Evolutionary conservation across 2,329 filamentous ascomycete species (phyloP), one percentile per base, ranked within the genome.

Genomic region (Exophiala viscosa): DNA sequence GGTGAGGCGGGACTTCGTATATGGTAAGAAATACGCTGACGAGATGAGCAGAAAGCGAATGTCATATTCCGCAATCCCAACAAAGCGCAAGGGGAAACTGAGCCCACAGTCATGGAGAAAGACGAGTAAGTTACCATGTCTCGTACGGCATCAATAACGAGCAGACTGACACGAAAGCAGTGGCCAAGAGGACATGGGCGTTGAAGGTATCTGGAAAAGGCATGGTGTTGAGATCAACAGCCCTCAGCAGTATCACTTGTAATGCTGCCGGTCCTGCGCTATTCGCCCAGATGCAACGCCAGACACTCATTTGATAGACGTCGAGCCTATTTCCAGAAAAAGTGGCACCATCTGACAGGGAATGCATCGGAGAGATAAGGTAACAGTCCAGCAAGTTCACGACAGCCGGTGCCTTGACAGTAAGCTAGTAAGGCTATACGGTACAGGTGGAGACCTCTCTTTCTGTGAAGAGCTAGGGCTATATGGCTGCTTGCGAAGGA

Each of bases 41-140:
- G 32, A 41, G 8, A 17, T 17, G 23, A 33, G 10, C 32, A 70
- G 69, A 68, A 66, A 65, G 60, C 66, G 15, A 70, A 71, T 44
- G 62, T 70, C 15, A 58, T 69, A 8, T 70, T 71, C 60, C 64
- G 69, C 8, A 69, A 70, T 17, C 69, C 68, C 1, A 67, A 71
- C 42, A 51, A 54, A 6, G 51, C 51, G 1, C 45, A 49, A 18
- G 51, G 51, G 9, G 65, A 69, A 45, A 69, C 62, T 2, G 67
- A 69, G 50, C 69, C 69, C 1, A 64, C 60, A 23, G 58, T 69
- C 15, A 66, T 64, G 5, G 54, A 64, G 41, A 67, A 64, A 43
- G 45, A 63, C 34, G 67, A 70, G 69, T 70, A 60, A 64, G 67
- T 60, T 7, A 23, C 7, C 5, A 4, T 14, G 36, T n/a, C 17